Conservation (phyloP, 164 flowering plant genomes). For the Piper betle region DNA sequence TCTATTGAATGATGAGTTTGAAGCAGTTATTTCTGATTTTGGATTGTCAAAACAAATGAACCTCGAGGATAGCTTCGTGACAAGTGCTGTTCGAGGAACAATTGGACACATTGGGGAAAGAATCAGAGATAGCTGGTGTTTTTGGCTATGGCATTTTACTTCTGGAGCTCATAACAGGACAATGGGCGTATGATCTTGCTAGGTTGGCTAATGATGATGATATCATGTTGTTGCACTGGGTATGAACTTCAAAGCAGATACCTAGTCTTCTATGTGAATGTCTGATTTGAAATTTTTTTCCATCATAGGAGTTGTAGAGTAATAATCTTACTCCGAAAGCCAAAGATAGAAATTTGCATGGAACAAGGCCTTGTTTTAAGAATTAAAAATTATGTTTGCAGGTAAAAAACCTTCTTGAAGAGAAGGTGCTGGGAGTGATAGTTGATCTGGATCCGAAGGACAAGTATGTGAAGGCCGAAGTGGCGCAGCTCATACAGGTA, state of each 20-base stretch:
- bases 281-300: too few relatives aligned
- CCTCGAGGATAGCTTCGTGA: conserved; percentile 89
- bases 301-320: too few relatives aligned
- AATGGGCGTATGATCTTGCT: conserved; percentile 89
- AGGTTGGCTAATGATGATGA: conserved; percentile 93
- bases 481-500: conserved; percentile 83
- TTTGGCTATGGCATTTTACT: conserved; percentile 95
- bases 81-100: conserved; percentile 91
- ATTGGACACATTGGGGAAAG: conserved; percentile 91
- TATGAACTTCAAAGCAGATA: conserved; percentile 16
- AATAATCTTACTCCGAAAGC: not conserved
- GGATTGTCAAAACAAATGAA: conserved; percentile 94
- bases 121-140: conserved; percentile 91
- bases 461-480: conserved; percentile 63
- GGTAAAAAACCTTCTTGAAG: conserved; percentile 88
- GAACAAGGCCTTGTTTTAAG: too few relatives aligned
- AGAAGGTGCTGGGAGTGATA: conserved; percentile 68
- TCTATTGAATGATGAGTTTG: conserved; percentile 84
- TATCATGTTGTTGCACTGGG: conserved; percentile 97
- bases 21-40: conserved; percentile 94
- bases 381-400: conserved; percentile 12
- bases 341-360: too few relatives aligned
- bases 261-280: too few relatives aligned
- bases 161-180: conserved; percentile 87
- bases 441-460: conserved; percentile 81